Evolutionary conservation across 164 flowering plant species (phyloP).

Genomic region (Chloranthus sessilifolius): DNA sequence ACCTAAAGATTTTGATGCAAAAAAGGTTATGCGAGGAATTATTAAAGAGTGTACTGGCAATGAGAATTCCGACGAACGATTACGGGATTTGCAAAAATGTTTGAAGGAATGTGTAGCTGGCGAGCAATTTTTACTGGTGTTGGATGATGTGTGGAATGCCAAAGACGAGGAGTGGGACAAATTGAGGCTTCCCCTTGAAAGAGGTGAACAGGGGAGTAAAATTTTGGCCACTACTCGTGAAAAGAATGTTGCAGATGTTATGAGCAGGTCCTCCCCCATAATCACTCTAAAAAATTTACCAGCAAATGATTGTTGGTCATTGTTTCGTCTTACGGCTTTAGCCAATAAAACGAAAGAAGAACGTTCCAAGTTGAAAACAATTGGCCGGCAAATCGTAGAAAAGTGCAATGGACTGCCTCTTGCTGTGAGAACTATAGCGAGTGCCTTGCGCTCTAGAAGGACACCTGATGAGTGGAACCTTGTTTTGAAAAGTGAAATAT

Average conservation of each 20-base stretch:
- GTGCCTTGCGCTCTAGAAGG: not conserved
- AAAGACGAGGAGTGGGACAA: constrained; percentile 1
- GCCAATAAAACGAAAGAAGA: not conserved
- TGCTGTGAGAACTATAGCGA: not conserved
- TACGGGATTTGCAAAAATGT: not conserved
- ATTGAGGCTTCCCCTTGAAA: not conserved
- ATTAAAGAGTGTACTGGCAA: not conserved
- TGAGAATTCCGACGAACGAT: not conserved
- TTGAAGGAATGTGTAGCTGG: not conserved
- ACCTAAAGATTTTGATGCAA: constrained; percentile 1
- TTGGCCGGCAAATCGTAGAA: constrained; percentile 1
- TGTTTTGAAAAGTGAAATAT: not conserved
- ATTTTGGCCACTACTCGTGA: constrained; percentile 12
- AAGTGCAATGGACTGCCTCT: constrained; percentile 1
- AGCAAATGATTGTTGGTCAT: constrained; percentile 1
- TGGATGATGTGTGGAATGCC: constrained; percentile 12
- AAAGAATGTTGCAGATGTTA: not conserved
- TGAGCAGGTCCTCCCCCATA: not conserved
- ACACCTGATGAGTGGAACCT: not conserved
- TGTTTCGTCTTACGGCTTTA: constrained; percentile 7
- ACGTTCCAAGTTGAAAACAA: not conserved
- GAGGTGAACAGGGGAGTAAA: constrained; percentile 8
- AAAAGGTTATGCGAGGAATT: not conserved
- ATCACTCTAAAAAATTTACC: not conserved
- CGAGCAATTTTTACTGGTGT: not conserved